phyloP scores from a whole-genome alignment of 345 rosid species.

The Populus nigra region DNA sequence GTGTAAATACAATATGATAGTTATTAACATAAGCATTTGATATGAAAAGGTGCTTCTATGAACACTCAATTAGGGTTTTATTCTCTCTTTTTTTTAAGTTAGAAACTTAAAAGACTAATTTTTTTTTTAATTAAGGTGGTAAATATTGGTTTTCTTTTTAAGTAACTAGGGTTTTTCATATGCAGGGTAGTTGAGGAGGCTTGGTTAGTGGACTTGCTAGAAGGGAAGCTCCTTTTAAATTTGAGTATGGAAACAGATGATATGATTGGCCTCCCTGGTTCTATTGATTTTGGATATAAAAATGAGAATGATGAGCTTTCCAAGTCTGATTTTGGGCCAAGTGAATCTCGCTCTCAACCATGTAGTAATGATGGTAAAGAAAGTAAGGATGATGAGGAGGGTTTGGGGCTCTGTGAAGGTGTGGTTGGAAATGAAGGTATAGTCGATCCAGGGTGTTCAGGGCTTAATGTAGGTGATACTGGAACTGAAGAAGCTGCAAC shows the following conservation, averaged over 20 bases:
- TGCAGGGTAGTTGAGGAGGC: conserved; percentile 23
- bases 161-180: not conserved
- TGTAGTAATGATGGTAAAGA: conserved; percentile 22
- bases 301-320: conserved; percentile 32
- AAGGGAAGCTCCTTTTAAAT: conserved; percentile 3
- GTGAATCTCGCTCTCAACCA: conserved; percentile 32
- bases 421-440: conserved; percentile 23
- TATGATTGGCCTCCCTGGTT: conserved; percentile 30
- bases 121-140: not conserved
- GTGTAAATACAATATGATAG: not conserved
- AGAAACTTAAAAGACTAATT: not conserved
- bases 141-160: not conserved
- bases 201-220: conserved; percentile 11
- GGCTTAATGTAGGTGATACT: conserved; percentile 30
- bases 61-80: not conserved
- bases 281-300: conserved; percentile 29
- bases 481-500: conserved; percentile 20
- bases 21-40: not conserved
- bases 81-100: not conserved
- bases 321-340: conserved; percentile 32
- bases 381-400: conserved; percentile 30
- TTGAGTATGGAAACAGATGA: conserved; percentile 52
- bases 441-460: conserved; percentile 35
- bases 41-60: no score
- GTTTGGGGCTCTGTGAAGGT: conserved; percentile 34